These are phyloP conservation scores for Scenedesmus sp. DNA, from an alignment of 163 green algal genomes.

Conservation along the genomic window DNA sequence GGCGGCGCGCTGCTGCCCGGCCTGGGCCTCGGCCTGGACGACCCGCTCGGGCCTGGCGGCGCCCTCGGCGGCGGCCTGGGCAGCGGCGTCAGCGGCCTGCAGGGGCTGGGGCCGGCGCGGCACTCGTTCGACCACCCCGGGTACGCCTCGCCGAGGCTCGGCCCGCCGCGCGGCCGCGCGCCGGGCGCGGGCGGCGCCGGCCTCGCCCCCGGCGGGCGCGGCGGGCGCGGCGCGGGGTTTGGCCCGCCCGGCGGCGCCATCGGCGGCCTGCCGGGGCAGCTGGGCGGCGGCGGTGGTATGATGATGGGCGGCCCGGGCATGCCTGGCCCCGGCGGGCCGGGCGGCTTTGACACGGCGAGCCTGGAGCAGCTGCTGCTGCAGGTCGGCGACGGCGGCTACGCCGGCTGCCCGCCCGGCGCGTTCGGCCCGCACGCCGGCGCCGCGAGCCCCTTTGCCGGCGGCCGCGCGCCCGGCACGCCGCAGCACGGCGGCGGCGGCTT, in stretches of 20 bases:
- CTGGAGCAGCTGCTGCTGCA: constrained; percentile 22
- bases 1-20: no score
- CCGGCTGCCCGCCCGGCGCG: no score
- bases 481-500: not conserved
- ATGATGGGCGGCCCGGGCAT: not conserved
- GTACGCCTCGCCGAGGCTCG: not conserved
- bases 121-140: constrained; percentile 41
- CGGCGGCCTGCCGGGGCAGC: not conserved
- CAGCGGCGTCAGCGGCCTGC: not conserved
- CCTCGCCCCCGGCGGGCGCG: no score
- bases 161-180: not conserved
- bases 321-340: not conserved
- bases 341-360: not conserved
- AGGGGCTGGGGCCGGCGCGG: not conserved
- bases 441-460: not conserved
- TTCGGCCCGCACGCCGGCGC: no score
- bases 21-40: constrained; percentile 1
- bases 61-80: not conserved
- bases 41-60: not conserved
- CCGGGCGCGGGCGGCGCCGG: no score
- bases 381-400: not conserved
- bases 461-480: no score
- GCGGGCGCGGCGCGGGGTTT: no score
- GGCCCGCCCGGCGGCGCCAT: not conserved
- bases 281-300: not conserved